Conservation (phyloP, 208 protist genomes). For the Acanthamoeba pearcei region DNA sequence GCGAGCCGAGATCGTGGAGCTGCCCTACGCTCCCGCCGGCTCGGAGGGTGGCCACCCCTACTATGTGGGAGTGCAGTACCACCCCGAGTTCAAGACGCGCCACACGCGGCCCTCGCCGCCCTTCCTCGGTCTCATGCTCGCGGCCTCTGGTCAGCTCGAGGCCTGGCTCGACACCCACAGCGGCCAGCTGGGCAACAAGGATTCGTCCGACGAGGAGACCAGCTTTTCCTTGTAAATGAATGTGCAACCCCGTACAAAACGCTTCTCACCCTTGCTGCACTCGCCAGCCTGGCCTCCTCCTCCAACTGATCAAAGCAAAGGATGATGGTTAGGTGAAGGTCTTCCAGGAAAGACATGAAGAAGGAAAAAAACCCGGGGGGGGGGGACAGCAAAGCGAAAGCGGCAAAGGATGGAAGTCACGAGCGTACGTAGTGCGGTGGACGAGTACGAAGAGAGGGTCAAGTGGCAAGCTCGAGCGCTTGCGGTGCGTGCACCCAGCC, state of each 20-base stretch:
- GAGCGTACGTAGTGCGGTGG: neutral
- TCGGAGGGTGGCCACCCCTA: slow-evolving; percentile 76
- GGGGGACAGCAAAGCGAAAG: neutral
- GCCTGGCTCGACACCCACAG: slow-evolving; percentile 2
- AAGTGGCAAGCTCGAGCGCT: neutral
- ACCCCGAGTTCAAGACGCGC: slow-evolving; percentile 98
- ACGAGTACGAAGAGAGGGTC: neutral
- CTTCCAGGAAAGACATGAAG: too few relatives aligned
- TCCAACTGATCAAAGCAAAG: too few relatives aligned
- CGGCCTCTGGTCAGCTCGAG: slow-evolving; percentile 84
- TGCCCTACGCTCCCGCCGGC: slow-evolving; percentile 48
- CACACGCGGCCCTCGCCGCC: slow-evolving; percentile 96
- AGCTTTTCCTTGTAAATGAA: neutral
- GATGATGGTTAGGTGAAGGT: too few relatives aligned
- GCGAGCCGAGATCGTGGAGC: slow-evolving; percentile 94
- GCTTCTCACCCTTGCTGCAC: too few relatives aligned
- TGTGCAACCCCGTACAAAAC: too few relatives aligned
- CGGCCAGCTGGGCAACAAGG: neutral
- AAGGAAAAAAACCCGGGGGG: too few relatives aligned
- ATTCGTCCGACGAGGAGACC: slow-evolving; percentile 16
- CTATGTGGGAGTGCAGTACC: slow-evolving; percentile 98
- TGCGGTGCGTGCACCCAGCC: neutral
- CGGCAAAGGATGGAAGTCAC: neutral
- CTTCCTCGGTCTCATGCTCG: slow-evolving; percentile 97
- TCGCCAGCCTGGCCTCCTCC: too few relatives aligned